Evolutionary conservation across 208 protist species (phyloP).

Genomic region (Trypanosoma avium): DNA sequence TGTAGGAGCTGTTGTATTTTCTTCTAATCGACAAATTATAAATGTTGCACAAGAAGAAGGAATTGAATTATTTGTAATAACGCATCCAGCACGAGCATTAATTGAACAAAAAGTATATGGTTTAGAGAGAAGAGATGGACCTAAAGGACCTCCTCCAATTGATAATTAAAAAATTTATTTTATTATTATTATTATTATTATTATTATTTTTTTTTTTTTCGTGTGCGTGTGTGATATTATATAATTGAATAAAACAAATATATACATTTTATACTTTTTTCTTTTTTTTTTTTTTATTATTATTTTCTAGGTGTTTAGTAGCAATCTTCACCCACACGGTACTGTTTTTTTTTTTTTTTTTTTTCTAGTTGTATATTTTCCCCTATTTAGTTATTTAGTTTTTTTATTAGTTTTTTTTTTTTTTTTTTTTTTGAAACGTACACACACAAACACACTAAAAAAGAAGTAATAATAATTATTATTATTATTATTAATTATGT

Average conservation of each 20-base stretch:
- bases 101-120: conserved; percentile 61
- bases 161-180: no score
- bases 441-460: no score
- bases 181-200: no score
- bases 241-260: no score
- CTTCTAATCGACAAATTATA: conserved; percentile 58
- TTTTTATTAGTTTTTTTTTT: no score
- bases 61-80: conserved; percentile 32
- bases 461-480: no score
- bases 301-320: background rate
- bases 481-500: conserved; percentile 1
- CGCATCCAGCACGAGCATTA: conserved; percentile 68
- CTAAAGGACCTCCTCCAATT: conserved; percentile 38
- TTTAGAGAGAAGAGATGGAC: conserved; percentile 40
- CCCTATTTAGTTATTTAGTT: no score
- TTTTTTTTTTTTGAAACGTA: no score
- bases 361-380: background rate
- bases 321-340: background rate
- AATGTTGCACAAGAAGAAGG: conserved; percentile 44
- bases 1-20: conserved; percentile 45
- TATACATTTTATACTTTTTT: background rate
- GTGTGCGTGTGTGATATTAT: background rate
- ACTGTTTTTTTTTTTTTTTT: background rate
- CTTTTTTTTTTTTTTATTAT: conserved; percentile 4
- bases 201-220: conserved; percentile 1